These are phyloP conservation scores for Claviceps pusilla DNA, from an alignment of 2,329 filamentous ascomycete genomes.

Conservation along the genomic window DNA sequence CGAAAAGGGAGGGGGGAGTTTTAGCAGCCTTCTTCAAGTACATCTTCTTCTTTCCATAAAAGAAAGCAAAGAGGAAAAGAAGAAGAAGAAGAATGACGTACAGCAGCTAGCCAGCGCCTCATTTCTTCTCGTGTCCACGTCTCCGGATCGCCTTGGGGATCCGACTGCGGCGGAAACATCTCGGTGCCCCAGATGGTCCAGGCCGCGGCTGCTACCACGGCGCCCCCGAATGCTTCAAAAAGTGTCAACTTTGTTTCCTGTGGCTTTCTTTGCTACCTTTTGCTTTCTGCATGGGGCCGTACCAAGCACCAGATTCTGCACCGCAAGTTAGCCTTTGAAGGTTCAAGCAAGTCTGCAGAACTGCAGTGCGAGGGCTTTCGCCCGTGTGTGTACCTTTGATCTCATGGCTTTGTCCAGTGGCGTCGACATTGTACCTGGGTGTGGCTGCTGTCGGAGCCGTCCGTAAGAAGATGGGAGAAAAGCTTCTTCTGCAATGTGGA, in stretches of 20 bases:
- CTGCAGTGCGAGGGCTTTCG: neutral
- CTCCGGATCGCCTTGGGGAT: slow-evolving; percentile 60
- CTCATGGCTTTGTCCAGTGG: slow-evolving; percentile 52
- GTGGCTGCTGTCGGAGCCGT: neutral
- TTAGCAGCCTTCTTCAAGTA: neutral
- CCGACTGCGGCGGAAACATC: slow-evolving; percentile 59
- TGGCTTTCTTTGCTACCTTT: neutral
- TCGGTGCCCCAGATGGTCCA: slow-evolving; percentile 80
- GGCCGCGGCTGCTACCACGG: slow-evolving; percentile 65
- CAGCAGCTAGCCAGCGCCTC: slow-evolving; percentile 63
- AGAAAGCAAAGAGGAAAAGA: slow-evolving; percentile 7
- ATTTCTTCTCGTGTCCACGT: slow-evolving; percentile 70
- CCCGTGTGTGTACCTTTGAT: slow-evolving; percentile 40
- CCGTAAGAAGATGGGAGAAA: no score
- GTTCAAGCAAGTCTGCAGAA: neutral
- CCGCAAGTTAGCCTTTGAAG: neutral
- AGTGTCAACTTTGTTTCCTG: neutral
- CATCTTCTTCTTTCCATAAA: neutral
- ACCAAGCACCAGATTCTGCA: slow-evolving; percentile 59
- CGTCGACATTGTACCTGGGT: slow-evolving; percentile 44
- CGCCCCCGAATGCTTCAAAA: slow-evolving; percentile 56
- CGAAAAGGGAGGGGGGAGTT: neutral
- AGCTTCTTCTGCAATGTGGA: no score
- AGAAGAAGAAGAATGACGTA: slow-evolving; percentile 30
- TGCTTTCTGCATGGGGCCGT: slow-evolving; percentile 11